A percentile compares a stretch with the other conserved stretches of the same genome.
These are phyloP conservation scores for Malbranchea zuffiana DNA, from an alignment of 2,329 filamentous ascomycete species.

Conservation along the genomic window DNA sequence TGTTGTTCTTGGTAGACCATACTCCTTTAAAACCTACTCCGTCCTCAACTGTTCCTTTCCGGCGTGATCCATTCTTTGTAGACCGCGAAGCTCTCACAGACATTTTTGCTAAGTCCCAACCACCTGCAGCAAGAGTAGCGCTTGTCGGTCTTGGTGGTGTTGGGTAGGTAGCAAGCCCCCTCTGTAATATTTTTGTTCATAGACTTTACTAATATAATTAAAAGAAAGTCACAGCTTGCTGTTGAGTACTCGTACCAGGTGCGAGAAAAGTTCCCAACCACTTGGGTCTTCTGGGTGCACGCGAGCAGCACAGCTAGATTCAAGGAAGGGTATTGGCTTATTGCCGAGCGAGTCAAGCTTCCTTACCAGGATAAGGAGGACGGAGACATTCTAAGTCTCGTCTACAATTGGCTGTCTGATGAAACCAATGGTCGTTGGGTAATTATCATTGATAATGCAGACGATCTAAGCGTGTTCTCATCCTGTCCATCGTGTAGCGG, in stretches of 20 bases:
- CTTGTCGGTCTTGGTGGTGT: constrained; percentile 30
- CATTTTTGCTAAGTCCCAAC: constrained; percentile 2
- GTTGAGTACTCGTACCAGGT: constrained; percentile 20
- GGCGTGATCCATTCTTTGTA: constrained; percentile 5
- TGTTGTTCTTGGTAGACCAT: not conserved
- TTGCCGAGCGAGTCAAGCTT: constrained; percentile 15
- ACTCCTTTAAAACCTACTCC: constrained; percentile 13
- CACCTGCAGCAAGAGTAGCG: constrained; percentile 16
- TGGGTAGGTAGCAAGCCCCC: constrained; percentile 18
- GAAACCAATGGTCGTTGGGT: constrained; percentile 18
- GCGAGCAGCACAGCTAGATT: constrained; percentile 17
- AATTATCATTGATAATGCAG: constrained; percentile 24
- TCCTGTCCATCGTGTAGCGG: too few relatives aligned
- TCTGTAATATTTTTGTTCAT: not conserved
- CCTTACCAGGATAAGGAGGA: constrained; percentile 7
- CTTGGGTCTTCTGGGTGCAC: constrained; percentile 23
- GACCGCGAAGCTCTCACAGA: not conserved
- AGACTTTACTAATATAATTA: not conserved
- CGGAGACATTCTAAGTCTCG: constrained; percentile 5
- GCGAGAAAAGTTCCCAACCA: constrained; percentile 15
- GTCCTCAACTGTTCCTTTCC: constrained; percentile 22
- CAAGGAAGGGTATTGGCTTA: constrained; percentile 18
- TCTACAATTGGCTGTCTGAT: constrained; percentile 9
- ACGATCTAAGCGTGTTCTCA: constrained; percentile 17
- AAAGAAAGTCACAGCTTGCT: constrained; percentile 23